Evolutionary conservation across 1,284 basidiomycete species (phyloP), one percentile per base, ranked within the genome.

Genomic region (Ceraceosorus guamensis): DNA sequence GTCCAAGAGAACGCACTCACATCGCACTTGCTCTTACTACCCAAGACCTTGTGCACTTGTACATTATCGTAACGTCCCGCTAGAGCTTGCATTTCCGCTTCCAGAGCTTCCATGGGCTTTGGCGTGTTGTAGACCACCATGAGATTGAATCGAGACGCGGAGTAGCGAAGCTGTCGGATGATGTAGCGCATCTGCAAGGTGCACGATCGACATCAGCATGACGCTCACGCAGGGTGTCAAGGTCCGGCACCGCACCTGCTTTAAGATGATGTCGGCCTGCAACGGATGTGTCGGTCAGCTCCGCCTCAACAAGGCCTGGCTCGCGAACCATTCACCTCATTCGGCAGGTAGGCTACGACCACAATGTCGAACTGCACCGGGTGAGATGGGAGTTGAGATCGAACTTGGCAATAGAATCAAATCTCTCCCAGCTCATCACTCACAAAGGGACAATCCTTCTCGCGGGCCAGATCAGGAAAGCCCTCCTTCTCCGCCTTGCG

Each of bases 91-190:
- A 71, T 37, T 46, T 71, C 59, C 44, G 52, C 55, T 57, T 71
- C 63, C 43, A 71, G 49, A 3, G 60, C 59, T 51, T 65, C 61
- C 55, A 71, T 71, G 43, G 67, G 67, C 44, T 57, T 56, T 34
- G 68, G 68, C 3, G 68, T 71, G 52, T 71, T 70, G 67, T 70
- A 70, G 41, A 67, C 68, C 10, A 71, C 55, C 46, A 70, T 68
- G 69, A 71, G 60, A 55, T 53, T 59, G 31, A 71, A 45, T 56
- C 63, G 66, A 51, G 62, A 57, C 16, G 43, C 33, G 3, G 69
- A 67, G 33, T 71, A 71, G 58, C 68, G 62, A 53, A 70, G 58
- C 62, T 71, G 61, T n/a, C 62, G 51, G 14, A 71, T 49, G 2
- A 63, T 62, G 46, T 71, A 71, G 8, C 66, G 62, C 14, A 67